These are phyloP conservation scores for Ustilago hordei DNA, from an alignment of 1,284 basidiomycete genomes.

Conservation along the genomic window DNA sequence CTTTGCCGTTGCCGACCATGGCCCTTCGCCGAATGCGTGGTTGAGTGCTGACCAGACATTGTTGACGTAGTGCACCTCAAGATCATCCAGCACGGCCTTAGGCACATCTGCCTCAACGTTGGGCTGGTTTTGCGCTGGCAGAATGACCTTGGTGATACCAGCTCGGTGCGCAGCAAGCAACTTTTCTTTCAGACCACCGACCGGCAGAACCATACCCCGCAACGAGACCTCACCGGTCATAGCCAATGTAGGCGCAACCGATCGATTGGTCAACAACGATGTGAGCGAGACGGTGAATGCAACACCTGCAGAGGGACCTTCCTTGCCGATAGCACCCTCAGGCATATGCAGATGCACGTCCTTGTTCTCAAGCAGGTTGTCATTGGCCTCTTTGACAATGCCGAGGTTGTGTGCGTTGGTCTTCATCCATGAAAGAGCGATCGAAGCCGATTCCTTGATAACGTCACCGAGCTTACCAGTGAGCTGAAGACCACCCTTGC, in stretches of 20 bases:
- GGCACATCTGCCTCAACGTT: conserved; percentile 69
- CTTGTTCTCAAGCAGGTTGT: conserved; percentile 81
- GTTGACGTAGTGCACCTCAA: conserved; percentile 68
- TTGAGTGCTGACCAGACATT: conserved; percentile 68
- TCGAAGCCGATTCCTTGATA: conserved; percentile 94
- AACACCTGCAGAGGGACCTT: conserved; percentile 95
- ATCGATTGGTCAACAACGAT: conserved; percentile 76
- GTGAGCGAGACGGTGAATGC: conserved; percentile 92
- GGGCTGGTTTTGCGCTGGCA: conserved; percentile 67
- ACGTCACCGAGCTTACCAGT: conserved; percentile 98
- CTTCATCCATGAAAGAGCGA: conserved; percentile 93
- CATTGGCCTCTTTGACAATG: conserved; percentile 76
- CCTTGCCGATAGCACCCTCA: conserved; percentile 91
- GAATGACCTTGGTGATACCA: conserved; percentile 63
- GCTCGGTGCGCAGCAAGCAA: conserved; percentile 67
- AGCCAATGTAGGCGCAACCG: conserved; percentile 62
- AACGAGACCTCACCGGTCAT: conserved; percentile 69
- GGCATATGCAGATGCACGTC: conserved; percentile 70
- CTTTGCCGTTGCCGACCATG: conserved; percentile 60
- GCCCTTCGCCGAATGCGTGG: conserved; percentile 66
- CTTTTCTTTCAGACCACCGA: conserved; percentile 69
- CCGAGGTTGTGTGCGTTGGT: conserved; percentile 88
- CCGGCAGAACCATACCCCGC: conserved; percentile 67
- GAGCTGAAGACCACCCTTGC: conserved; percentile 76
- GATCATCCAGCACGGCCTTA: conserved; percentile 61